Base-by-base conservation (phyloP, 371 early-diverging fungal genomes). In the Scutellospora calospora region DNA sequence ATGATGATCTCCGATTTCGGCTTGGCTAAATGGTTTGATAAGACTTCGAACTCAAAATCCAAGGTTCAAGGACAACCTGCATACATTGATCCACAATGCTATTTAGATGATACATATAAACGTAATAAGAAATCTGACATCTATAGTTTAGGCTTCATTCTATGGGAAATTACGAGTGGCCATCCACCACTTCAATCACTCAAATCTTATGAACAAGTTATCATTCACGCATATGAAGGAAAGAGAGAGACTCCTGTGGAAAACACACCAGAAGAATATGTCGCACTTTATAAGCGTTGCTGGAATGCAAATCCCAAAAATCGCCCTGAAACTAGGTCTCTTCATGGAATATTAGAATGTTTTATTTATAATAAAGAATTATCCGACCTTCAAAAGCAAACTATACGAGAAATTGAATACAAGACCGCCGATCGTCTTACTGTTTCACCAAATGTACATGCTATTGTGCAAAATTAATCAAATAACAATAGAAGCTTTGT, bases 111-210 rank as follows among this genome's bases (percentile, higher is more conserved):
- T 29, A 14, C 12, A 12, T 73, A 73, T 52, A 73, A 52, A 51
- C 52, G 33, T 12, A 54, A 27, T 52, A 31, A 52, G 20, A 49
- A 73, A 52, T 73, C 73, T 9, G 73, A 73, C 9, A 73, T 73
- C 27, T 73, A 51, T 29, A 54, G 73, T 49, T 29, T 73, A 18
- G 73, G 73, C 27, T 25, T 73, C 31, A 45, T 73, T n/a, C 31
- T 73, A 8, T 73, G 73, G 73, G 73, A 73, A 29, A 25, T 73
- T 12, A 51, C 73, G 29, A 73, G 73, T 29, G 54, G 27, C 18
- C 49, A 2, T 1, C 18, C 16, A 12, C 73, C 73, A 52, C 52
- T 73, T 52, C 52, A 20, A 8, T 8, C 6, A 20, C 11, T 25
- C 8, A 31, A 63, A 8, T 5, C 8, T 41, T 9, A 31, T 18